Conservation (phyloP, 495 filamentous ascomycete species). For the Xanthoparmelia taractica region DNA sequence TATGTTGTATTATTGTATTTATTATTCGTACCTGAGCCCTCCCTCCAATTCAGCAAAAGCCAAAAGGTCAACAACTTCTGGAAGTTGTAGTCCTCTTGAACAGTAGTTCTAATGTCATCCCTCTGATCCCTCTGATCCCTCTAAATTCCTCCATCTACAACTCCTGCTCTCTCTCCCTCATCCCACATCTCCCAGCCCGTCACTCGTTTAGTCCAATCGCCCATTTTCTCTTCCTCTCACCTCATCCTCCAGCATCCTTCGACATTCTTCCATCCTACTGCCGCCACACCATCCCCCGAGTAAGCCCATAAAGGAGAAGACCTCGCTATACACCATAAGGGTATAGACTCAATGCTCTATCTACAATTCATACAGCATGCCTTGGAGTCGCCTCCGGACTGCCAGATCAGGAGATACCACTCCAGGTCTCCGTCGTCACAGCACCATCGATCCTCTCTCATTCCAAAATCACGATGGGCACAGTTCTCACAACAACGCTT, state of each 20-base stretch:
- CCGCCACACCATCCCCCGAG: neutral
- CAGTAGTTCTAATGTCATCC: neutral
- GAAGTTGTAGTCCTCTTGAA: neutral
- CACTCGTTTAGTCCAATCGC: slow-evolving; percentile 17
- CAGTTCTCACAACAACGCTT: slow-evolving; percentile 2
- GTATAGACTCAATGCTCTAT: slow-evolving; percentile 19
- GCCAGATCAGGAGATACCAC: slow-evolving; percentile 27
- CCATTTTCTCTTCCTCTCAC: neutral
- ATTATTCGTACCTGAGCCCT: no score
- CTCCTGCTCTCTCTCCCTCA: neutral
- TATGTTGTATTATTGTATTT: no score
- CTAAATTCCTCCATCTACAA: neutral
- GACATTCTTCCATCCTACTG: neutral
- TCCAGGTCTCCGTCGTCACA: slow-evolving; percentile 31
- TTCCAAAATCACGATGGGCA: slow-evolving; percentile 24
- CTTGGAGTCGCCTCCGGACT: slow-evolving; percentile 32
- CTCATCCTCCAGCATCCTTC: neutral
- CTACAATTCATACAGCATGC: slow-evolving; percentile 25
- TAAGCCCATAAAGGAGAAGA: neutral
- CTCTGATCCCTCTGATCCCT: neutral
- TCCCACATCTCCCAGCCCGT: neutral
- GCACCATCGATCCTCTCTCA: slow-evolving; percentile 31
- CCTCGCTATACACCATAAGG: neutral
- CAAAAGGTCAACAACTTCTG: neutral
- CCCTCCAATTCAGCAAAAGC: neutral